Evolutionary conservation across 139 green algal species (phyloP).

Genomic region (Diplosphaera chodatii): DNA sequence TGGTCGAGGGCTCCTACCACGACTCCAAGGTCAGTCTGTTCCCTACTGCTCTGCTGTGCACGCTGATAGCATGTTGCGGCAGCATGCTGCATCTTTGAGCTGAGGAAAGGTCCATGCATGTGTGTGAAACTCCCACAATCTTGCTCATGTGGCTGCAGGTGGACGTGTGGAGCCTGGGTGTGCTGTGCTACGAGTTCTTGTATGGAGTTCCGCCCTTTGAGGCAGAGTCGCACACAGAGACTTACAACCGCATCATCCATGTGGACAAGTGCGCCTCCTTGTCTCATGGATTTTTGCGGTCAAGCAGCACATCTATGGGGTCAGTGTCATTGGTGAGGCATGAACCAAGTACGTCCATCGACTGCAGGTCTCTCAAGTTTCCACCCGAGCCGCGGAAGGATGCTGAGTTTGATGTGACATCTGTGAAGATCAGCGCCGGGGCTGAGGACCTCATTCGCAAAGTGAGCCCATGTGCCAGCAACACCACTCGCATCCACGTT

Average conservation of each 20-base stretch:
- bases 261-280: conserved; percentile 53
- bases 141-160: no score
- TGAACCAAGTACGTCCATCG: no score
- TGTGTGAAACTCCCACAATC: no score
- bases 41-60: no score
- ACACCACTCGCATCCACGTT: no score
- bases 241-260: conserved; percentile 79
- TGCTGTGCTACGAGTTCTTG: conserved; percentile 97
- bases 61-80: no score
- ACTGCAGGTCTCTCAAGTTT: background rate
- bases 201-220: conserved; percentile 91
- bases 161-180: conserved; percentile 93
- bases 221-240: conserved; percentile 74
- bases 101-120: no score
- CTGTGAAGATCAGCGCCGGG: conserved; percentile 35
- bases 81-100: no score
- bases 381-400: background rate
- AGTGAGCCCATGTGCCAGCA: conserved; percentile 35
- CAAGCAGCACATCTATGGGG: no score
- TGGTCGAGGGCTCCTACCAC: conserved; percentile 78
- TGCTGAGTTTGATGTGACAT: background rate
- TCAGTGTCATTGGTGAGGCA: no score
- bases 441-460: conserved; percentile 82
- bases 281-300: no score
- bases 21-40: conserved; percentile 17